Evolutionary conservation across 108 stramenopile genomes (phyloP), one percentile per base, ranked within the genome.

Genomic region (Cyclostephanos tholiformis): DNA sequence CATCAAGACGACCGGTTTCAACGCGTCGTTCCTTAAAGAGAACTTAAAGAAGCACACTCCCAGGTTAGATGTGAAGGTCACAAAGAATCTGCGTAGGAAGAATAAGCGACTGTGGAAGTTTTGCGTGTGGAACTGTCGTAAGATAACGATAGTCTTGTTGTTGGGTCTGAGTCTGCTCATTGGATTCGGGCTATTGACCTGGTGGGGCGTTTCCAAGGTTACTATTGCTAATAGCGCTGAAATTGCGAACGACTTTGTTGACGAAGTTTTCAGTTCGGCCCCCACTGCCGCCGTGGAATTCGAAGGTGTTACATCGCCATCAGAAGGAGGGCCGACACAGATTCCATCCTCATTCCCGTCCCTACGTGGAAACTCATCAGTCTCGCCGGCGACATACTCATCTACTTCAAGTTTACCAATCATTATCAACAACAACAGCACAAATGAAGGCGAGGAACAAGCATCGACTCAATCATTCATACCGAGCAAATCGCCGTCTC

Each of bases 121-220:
- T 43, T 68, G 50, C 26, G 79, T 74, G n/a, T 80, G 79, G 79
- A 80, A 80, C 22, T 69, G 65, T 65, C 60, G 72, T 7, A 80
- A 80, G 66, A 80, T 80, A 17, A 69, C 66, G 1, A 2, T 67
- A 11, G 36, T 46, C 26, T 32, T 74, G 8, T 19, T 73, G 5
- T 61, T 73, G 16, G 59, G 25, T 20, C 35, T 80, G 9, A 55
- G 32, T 48, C 48, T 80, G 20, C 2, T 74, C 1, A 48, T 49
- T 11, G 72, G 60, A 3, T 59, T 74, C 20, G 60, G 26, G 25
- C 29, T 69, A 14, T 63, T 65, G 13, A 25, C 67, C 12, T 80
- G 72, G 72, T 68, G 50, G 13, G 70, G 70, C 4, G 46, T 38
- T 8, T 26, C 29, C 11, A 71, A 71, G 26, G 50, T 39, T 32